These are phyloP conservation scores for Candida anutae DNA, from an alignment of 1,139 yeast genomes.

Conservation along the genomic window DNA sequence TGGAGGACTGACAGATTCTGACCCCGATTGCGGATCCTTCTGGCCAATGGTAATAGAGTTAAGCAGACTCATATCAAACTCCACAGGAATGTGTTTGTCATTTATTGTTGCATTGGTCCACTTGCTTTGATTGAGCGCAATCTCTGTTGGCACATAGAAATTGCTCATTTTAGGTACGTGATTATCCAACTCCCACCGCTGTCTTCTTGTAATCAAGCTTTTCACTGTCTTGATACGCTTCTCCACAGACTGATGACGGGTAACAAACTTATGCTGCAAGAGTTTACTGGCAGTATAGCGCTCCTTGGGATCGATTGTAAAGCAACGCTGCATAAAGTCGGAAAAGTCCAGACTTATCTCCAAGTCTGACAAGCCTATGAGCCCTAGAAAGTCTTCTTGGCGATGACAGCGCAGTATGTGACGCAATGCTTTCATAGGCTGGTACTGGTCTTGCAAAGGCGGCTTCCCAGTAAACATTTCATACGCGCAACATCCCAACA, in stretches of 20 bases:
- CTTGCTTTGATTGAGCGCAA: conserved; percentile 25
- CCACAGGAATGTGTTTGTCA: conserved; percentile 12
- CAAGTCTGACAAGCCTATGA: conserved; percentile 22
- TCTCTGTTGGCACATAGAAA: conserved; percentile 35
- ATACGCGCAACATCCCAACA: conserved; percentile 83
- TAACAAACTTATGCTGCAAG: conserved; percentile 54
- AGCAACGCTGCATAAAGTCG: conserved; percentile 60
- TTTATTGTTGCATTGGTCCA: conserved; percentile 19
- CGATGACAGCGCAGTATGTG: conserved; percentile 34
- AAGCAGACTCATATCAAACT: conserved; percentile 33
- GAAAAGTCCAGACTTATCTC: conserved; percentile 23
- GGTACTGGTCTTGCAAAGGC: conserved; percentile 59
- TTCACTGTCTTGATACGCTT: conserved; percentile 16
- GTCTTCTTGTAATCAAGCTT: conserved; percentile 30
- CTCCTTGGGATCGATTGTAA: conserved; percentile 50
- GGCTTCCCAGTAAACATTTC: conserved; percentile 82
- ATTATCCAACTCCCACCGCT: conserved; percentile 36
- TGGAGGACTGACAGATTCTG: conserved; percentile 12
- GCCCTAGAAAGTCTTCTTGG: conserved; percentile 24
- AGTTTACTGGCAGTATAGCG: conserved; percentile 55
- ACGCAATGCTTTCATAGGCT: conserved; percentile 72
- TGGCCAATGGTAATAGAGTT: conserved; percentile 10
- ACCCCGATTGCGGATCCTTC: conserved; percentile 4
- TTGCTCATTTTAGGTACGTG: conserved; percentile 25
- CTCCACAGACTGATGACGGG: conserved; percentile 10